Percentiles rank a stretch among this genome's conserved stretches.
Evolutionary conservation across 2,329 filamentous ascomycete genomes (phyloP).

Genomic region (Talaromyces sp.): DNA sequence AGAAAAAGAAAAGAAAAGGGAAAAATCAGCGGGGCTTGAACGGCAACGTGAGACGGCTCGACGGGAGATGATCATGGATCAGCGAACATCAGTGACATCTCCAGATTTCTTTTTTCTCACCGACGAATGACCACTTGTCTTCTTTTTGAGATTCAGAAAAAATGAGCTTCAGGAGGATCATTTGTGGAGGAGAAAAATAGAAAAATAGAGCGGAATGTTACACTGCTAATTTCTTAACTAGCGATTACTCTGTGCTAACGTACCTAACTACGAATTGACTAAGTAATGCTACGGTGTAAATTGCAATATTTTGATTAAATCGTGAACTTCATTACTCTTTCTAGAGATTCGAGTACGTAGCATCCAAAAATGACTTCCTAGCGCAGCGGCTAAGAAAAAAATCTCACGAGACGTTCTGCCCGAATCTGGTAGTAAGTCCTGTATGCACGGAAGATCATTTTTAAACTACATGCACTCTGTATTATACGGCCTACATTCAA

Average conservation of each 20-base stretch:
- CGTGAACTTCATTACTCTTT: neutral
- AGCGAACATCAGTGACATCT: neutral
- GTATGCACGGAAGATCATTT: neutral
- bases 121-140: neutral
- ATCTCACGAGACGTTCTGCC: neutral
- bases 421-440: neutral
- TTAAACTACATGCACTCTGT: neutral
- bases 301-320: neutral
- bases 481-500: neutral
- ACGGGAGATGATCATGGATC: constrained; percentile 1
- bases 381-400: neutral
- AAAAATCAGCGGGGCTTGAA: neutral
- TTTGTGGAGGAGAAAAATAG: neutral
- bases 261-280: neutral
- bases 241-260: neutral
- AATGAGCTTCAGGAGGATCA: neutral
- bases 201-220: neutral
- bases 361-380: neutral
- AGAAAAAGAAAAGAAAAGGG: neutral
- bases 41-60: neutral
- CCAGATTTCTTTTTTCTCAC: neutral
- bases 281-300: neutral
- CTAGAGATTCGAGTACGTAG: neutral
- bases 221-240: constrained; percentile 9
- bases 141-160: neutral